These are phyloP conservation scores for Pythium rishiriense DNA, from an alignment of 352 stramenopile species.

Conservation along the genomic window DNA sequence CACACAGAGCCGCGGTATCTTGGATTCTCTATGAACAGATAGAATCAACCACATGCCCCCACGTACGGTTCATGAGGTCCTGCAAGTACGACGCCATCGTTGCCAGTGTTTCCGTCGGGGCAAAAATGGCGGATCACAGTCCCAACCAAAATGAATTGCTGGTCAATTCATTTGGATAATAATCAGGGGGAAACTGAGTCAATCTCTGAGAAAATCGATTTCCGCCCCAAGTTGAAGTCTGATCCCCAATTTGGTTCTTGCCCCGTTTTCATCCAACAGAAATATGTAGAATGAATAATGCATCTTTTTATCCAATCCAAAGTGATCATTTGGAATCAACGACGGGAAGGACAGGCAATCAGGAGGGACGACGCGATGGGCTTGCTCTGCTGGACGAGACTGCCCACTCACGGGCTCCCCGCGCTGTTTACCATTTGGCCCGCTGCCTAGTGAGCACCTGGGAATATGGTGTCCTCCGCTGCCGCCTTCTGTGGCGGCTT, in stretches of 20 bases:
- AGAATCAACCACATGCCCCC: not conserved
- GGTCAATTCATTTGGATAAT: constrained; percentile 26
- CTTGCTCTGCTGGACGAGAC: too few relatives aligned
- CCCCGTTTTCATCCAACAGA: too few relatives aligned
- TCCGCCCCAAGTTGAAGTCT: too few relatives aligned
- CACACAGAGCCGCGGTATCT: not conserved
- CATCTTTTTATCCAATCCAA: too few relatives aligned
- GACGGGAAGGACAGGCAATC: too few relatives aligned
- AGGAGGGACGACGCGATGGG: too few relatives aligned
- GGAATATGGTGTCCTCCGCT: not conserved
- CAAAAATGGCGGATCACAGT: not conserved
- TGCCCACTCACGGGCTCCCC: not conserved
- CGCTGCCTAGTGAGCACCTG: not conserved
- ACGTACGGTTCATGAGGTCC: constrained; percentile 83
- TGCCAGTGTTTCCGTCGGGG: not conserved
- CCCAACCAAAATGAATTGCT: constrained; percentile 24
- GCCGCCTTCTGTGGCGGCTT: not conserved
- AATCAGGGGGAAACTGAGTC: constrained; percentile 9
- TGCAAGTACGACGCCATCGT: constrained; percentile 83
- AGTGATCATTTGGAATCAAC: too few relatives aligned
- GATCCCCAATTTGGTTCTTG: too few relatives aligned
- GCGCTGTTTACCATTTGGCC: not conserved
- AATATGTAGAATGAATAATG: too few relatives aligned
- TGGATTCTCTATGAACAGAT: not conserved
- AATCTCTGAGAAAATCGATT: constrained; percentile 23